phyloP scores from a whole-genome alignment of 2,329 filamentous ascomycete species.

The Arachnomyces sp. region DNA sequence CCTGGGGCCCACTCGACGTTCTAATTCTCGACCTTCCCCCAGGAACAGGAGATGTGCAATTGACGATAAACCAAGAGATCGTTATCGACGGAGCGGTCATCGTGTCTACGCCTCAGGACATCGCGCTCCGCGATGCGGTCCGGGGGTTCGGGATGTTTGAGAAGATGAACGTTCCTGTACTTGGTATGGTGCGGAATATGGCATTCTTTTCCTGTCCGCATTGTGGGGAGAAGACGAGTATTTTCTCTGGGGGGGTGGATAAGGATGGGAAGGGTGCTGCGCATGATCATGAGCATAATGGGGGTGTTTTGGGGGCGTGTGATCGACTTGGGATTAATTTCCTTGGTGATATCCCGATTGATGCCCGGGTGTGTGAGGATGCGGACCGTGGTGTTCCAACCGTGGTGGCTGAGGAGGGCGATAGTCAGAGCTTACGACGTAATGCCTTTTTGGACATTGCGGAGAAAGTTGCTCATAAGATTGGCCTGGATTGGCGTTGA shows the following conservation, averaged over 20 bases:
- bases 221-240: constrained; percentile 63
- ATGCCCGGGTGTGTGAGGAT: constrained; percentile 78
- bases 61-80: constrained; percentile 94
- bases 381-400: constrained; percentile 82
- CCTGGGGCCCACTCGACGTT: constrained; percentile 83
- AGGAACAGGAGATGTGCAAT: constrained; percentile 88
- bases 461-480: constrained; percentile 38
- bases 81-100: constrained; percentile 77
- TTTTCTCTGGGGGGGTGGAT: constrained; percentile 52
- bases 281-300: constrained; percentile 34
- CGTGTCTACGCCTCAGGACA: constrained; percentile 86
- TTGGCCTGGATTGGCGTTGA: constrained; percentile 34
- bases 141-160: constrained; percentile 91
- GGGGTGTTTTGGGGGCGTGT: constrained; percentile 61
- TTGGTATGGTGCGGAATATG: constrained; percentile 93
- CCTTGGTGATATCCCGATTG: constrained; percentile 79
- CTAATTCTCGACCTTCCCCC: constrained; percentile 87
- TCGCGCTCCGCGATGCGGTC: constrained; percentile 83
- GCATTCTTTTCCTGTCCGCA: constrained; percentile 71
- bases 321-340: constrained; percentile 65
- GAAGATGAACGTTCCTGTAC: constrained; percentile 65
- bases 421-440: constrained; percentile 55
- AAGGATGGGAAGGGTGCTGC: constrained; percentile 1
- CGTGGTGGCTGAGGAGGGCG: constrained; percentile 69
- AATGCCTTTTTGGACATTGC: constrained; percentile 66